Evolutionary conservation across 768 basidiomycete genomes (phyloP).

Genomic region (Boletus rubroflammeus): DNA sequence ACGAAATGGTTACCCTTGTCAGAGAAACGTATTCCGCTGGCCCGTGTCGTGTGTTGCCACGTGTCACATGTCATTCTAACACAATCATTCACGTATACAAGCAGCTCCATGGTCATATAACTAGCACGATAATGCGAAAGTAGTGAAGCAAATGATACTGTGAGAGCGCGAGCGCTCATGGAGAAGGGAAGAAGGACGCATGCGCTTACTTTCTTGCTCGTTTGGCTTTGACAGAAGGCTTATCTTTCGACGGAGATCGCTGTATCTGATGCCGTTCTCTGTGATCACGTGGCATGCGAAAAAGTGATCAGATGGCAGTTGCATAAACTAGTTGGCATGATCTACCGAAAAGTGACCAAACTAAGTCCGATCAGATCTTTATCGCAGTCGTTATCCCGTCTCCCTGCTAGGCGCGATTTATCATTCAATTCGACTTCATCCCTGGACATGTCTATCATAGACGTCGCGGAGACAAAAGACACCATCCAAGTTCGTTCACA

Average conservation of each 20-base stretch:
- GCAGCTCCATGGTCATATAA: too few species aligned
- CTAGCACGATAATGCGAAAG: background rate
- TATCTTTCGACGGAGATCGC: too few species aligned
- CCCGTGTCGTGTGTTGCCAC: too few species aligned
- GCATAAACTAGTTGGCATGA: conserved; percentile 1
- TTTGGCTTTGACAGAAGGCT: background rate
- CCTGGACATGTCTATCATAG: conserved; percentile 19
- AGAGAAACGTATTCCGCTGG: too few species aligned
- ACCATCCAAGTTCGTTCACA: conserved; percentile 70
- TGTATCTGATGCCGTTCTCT: too few species aligned
- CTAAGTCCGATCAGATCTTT: conserved; percentile 6
- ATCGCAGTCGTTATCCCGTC: conserved; percentile 6
- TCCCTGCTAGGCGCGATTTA: background rate
- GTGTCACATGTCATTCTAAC: too few species aligned
- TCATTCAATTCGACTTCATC: background rate
- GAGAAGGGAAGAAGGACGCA: background rate
- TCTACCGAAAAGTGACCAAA: background rate
- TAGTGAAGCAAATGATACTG: background rate
- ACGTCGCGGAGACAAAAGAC: conserved; percentile 45
- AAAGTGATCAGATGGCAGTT: background rate
- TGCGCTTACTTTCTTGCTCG: background rate
- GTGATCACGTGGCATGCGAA: too few species aligned
- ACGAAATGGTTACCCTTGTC: too few species aligned
- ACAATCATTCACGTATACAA: background rate
- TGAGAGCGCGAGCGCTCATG: background rate